Conservation (phyloP, 108 stramenopile genomes). For the Bacterosira constricta region DNA sequence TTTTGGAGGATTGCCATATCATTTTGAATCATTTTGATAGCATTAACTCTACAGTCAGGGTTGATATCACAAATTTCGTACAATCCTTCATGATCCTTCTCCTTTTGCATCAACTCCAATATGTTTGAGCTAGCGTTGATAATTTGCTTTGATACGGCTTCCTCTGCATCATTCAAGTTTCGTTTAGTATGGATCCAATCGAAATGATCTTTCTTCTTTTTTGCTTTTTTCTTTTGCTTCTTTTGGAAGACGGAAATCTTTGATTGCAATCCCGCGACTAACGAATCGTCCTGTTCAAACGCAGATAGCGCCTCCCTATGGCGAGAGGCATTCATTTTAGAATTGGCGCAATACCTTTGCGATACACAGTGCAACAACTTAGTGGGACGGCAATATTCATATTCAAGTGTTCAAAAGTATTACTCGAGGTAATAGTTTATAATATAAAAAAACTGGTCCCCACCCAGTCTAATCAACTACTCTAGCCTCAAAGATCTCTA, state of each 20-base stretch:
- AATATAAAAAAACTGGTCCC: too few species aligned
- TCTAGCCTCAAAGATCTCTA: too few species aligned
- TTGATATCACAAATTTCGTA: background rate
- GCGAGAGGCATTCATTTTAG: background rate
- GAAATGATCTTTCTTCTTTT: background rate
- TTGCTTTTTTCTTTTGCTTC: slow-evolving; percentile 4
- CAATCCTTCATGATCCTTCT: background rate
- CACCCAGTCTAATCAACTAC: too few species aligned
- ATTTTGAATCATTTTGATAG: background rate
- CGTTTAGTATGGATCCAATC: slow-evolving; percentile 19
- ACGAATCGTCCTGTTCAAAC: background rate
- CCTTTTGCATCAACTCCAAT: slow-evolving; percentile 1
- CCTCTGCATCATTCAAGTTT: slow-evolving; percentile 2
- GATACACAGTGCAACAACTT: too few species aligned
- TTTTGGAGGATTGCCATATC: background rate
- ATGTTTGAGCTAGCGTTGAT: background rate
- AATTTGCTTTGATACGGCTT: slow-evolving; percentile 15
- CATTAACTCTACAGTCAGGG: background rate
- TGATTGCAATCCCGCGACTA: background rate
- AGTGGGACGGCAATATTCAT: too few species aligned
- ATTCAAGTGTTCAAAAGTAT: too few species aligned
- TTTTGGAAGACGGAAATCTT: slow-evolving; percentile 6
- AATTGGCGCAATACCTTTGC: too few species aligned
- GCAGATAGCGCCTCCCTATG: background rate
- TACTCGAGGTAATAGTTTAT: too few species aligned